Percentiles rank a stretch among this genome's conserved stretches.
Conservation (phyloP, 306 rosid species). For the Trifolium dubium region DNA sequence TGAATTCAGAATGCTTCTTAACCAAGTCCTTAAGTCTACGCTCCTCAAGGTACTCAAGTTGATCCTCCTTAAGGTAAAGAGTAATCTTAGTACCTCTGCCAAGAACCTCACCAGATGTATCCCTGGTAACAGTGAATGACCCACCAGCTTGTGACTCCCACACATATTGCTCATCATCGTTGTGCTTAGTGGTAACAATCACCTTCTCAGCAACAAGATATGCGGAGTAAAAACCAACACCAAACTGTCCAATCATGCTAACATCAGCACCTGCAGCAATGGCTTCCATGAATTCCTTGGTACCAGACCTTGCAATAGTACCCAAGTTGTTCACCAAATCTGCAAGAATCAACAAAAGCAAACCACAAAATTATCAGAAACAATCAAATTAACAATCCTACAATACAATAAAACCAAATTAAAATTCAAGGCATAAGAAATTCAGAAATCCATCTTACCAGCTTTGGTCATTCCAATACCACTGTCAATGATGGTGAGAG, state of each 20-base stretch:
- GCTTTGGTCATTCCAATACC: conserved; percentile 97
- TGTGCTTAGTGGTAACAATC: conserved; percentile 76
- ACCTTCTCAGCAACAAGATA: conserved; percentile 92
- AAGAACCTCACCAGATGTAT: conserved; percentile 66
- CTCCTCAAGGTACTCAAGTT: conserved; percentile 89
- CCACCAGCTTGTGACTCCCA: conserved; percentile 98
- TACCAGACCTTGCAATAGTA: conserved; percentile 89
- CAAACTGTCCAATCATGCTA: conserved; percentile 93
- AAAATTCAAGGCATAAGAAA: background rate
- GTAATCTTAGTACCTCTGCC: conserved; percentile 88
- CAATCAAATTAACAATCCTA: background rate
- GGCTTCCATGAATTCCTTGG: conserved; percentile 96
- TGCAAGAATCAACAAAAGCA: conserved; percentile 13
- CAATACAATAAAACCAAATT: background rate
- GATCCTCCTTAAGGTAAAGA: conserved; percentile 78
- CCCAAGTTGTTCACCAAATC: conserved; percentile 95
- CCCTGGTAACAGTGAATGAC: conserved; percentile 83
- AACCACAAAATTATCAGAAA: background rate
- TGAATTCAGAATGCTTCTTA: conserved; percentile 91
- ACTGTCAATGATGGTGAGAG: conserved; percentile 71
- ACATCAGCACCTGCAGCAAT: conserved; percentile 94
- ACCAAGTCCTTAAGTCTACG: conserved; percentile 80
- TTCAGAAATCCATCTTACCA: conserved; percentile 47
- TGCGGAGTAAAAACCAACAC: conserved; percentile 90
- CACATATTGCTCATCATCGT: conserved; percentile 85